Evolutionary conservation across 768 basidiomycete species (phyloP).

Genomic region (Collybiopsis confluens): DNA sequence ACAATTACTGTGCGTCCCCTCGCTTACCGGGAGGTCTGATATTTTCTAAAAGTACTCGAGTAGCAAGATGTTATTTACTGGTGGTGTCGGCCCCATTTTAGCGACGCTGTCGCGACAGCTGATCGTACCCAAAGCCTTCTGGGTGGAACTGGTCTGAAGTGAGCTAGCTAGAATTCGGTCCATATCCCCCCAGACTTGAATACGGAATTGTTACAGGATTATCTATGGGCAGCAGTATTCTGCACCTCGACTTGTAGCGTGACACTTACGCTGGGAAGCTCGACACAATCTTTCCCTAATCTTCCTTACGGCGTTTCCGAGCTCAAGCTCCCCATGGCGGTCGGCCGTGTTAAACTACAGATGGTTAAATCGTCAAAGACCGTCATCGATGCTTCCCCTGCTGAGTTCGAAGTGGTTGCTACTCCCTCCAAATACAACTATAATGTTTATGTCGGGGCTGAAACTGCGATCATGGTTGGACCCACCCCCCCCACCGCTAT

Average conservation of each 20-base stretch:
- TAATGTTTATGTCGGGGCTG: conserved; percentile 55
- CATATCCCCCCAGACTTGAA: too few species aligned
- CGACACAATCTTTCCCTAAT: conserved; percentile 34
- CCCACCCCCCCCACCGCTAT: not conserved
- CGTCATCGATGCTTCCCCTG: conserved; percentile 44
- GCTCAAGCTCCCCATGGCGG: conserved; percentile 52
- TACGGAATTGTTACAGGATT: conserved; percentile 34
- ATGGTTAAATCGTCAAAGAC: conserved; percentile 39
- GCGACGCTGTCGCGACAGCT: conserved; percentile 35
- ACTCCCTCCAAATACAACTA: conserved; percentile 47
- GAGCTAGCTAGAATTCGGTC: conserved; percentile 19
- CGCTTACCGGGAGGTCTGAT: conserved; percentile 10
- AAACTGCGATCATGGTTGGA: not conserved
- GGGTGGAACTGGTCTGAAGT: conserved; percentile 52
- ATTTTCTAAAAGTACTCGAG: not conserved
- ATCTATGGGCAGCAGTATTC: conserved; percentile 65
- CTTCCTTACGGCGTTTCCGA: conserved; percentile 53
- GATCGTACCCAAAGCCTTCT: conserved; percentile 45
- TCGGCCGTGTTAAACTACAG: not conserved
- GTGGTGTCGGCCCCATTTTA: conserved; percentile 66
- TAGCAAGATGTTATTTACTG: conserved; percentile 46
- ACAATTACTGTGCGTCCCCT: conserved; percentile 46
- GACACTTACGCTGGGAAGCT: conserved; percentile 41
- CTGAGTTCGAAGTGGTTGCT: conserved; percentile 36
- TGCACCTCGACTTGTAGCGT: conserved; percentile 49